Conservation (phyloP, 2,329 filamentous ascomycete species). For the Trichoderma gracile region DNA sequence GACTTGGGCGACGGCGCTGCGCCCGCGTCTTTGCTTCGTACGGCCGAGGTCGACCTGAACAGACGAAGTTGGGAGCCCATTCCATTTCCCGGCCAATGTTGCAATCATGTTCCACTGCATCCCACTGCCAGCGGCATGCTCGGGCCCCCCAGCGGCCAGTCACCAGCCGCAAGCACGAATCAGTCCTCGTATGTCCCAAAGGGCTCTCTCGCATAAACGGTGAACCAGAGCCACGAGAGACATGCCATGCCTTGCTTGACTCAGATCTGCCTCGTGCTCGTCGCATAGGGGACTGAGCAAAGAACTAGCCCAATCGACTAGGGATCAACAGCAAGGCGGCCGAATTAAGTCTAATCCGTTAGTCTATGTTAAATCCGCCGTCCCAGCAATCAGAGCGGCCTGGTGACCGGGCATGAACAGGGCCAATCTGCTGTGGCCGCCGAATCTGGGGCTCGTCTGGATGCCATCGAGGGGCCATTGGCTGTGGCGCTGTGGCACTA, state of each 20-base stretch:
- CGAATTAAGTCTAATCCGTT: conserved; percentile 10
- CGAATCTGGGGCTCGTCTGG: not conserved
- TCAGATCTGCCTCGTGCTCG: not conserved
- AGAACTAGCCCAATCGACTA: conserved; percentile 1
- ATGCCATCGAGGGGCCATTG: not conserved
- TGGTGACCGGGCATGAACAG: conserved; percentile 2
- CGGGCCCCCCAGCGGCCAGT: not conserved
- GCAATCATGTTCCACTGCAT: not conserved
- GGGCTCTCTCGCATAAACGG: not conserved
- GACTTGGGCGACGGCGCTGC: conserved; percentile 5
- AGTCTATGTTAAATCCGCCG: conserved; percentile 13
- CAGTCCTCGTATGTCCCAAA: not conserved
- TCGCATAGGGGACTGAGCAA: not conserved
- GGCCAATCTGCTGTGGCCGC: conserved; percentile 2
- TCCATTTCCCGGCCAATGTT: not conserved
- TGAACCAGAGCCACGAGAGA: not conserved
- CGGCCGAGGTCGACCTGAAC: not conserved
- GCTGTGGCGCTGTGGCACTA: not conserved
- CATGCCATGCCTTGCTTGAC: not conserved
- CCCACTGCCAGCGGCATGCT: not conserved
- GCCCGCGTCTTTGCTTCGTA: not conserved
- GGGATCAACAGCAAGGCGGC: conserved; percentile 10
- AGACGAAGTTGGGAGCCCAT: not conserved
- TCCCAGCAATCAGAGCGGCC: conserved; percentile 16
- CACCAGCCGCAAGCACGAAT: not conserved